A percentile compares a stretch with the other conserved stretches of the same genome.
Conservation (phyloP, 2,329 filamentous ascomycete genomes). For the Decorospora gaudefroyi region DNA sequence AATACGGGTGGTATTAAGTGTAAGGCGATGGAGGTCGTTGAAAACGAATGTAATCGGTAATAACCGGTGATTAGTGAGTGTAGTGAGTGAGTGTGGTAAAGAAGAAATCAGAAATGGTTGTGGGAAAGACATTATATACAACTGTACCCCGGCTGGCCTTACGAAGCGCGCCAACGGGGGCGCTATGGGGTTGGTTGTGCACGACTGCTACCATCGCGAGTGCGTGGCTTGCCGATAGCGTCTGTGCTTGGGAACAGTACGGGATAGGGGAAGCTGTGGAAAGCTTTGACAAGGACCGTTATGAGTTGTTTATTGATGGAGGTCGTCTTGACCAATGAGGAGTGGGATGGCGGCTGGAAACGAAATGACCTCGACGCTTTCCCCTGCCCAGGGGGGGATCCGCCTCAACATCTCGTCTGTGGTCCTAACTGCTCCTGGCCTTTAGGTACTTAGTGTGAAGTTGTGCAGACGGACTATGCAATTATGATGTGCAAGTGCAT, state of each 20-base stretch:
- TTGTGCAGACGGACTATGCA: constrained; percentile 18
- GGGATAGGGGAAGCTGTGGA: constrained; percentile 40
- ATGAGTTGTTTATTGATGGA: constrained; percentile 42
- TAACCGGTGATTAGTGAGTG: constrained; percentile 45
- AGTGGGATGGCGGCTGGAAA: constrained; percentile 27
- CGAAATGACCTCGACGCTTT: constrained; percentile 43
- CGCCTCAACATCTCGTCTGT: constrained; percentile 35
- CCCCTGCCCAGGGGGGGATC: constrained; percentile 37
- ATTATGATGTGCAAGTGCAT: constrained; percentile 13
- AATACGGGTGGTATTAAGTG: constrained; percentile 46
- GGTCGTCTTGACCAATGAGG: constrained; percentile 27
- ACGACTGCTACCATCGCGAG: constrained; percentile 30
- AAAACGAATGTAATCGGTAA: constrained; percentile 50
- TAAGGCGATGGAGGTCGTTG: constrained; percentile 33
- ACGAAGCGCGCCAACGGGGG: constrained; percentile 32
- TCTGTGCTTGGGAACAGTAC: constrained; percentile 32
- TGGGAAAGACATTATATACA: constrained; percentile 46
- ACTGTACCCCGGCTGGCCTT: constrained; percentile 29
- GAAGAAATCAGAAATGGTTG: constrained; percentile 23
- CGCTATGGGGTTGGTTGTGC: constrained; percentile 31
- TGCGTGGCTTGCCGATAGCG: constrained; percentile 36
- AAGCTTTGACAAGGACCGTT: constrained; percentile 30
- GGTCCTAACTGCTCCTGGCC: constrained; percentile 22
- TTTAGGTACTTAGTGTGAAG: constrained; percentile 20
- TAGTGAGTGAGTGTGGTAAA: constrained; percentile 48